These are phyloP conservation scores for Endocalyx cinctus DNA, from an alignment of 2,329 filamentous ascomycete genomes.

Conservation along the genomic window DNA sequence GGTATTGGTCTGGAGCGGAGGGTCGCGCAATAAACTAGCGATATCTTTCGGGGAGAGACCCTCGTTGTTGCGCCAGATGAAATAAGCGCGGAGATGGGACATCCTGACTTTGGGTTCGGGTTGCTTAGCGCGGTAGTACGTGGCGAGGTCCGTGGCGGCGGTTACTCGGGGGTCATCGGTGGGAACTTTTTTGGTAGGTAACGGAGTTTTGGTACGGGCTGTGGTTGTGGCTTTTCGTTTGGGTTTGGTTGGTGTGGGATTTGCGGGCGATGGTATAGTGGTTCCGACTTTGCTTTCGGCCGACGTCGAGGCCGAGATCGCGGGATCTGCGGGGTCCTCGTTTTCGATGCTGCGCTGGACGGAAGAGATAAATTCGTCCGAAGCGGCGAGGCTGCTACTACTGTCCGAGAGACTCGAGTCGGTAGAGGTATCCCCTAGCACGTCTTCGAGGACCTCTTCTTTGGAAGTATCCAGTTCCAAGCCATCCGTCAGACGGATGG, in stretches of 20 bases:
- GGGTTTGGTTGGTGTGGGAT: no score
- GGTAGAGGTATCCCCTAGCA: constrained; percentile 18
- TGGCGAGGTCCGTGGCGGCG: constrained; percentile 37
- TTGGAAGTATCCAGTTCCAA: constrained; percentile 21
- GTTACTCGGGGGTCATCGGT: constrained; percentile 37
- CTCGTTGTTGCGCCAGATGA: constrained; percentile 56
- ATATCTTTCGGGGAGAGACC: constrained; percentile 45
- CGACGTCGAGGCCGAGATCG: constrained; percentile 7
- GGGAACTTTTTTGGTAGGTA: constrained; percentile 1
- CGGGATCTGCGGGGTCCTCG: constrained; percentile 12
- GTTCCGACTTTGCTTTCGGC: constrained; percentile 3
- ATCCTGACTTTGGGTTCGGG: constrained; percentile 8
- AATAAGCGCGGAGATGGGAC: constrained; percentile 52
- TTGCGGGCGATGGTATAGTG: constrained; percentile 3
- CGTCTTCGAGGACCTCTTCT: constrained; percentile 27
- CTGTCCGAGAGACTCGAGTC: constrained; percentile 10
- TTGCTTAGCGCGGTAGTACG: constrained; percentile 31
- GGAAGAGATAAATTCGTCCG: constrained; percentile 12
- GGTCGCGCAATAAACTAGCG: constrained; percentile 53
- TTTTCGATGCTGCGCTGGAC: constrained; percentile 18
- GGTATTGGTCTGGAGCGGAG: constrained; percentile 52
- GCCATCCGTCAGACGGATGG: constrained; percentile 53
- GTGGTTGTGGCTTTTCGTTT: background rate
- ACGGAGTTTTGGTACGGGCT: no score
- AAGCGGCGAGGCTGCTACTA: constrained; percentile 7